A percentile compares a stretch with the other conserved stretches of the same genome.
These are phyloP conservation scores for Pythium aristosporum DNA, from an alignment of 352 stramenopile species.

Conservation along the genomic window DNA sequence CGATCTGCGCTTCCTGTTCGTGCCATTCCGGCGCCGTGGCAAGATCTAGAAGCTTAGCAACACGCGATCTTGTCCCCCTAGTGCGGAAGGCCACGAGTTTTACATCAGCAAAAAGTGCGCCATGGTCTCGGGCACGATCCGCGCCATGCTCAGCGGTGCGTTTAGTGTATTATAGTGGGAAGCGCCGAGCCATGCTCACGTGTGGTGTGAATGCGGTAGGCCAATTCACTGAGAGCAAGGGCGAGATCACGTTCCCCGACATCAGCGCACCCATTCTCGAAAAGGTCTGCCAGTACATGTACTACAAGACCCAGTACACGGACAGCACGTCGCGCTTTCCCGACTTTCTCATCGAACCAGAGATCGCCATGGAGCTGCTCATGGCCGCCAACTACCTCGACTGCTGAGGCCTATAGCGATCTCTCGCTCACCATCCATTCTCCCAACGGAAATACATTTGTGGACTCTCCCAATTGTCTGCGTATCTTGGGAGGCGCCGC, in stretches of 20 bases:
- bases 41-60: slow-evolving; percentile 15
- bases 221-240: slow-evolving; percentile 92
- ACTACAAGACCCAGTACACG: slow-evolving; percentile 97
- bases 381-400: slow-evolving; percentile 98
- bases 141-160: slow-evolving; percentile 94
- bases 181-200: background rate
- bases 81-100: slow-evolving; percentile 94
- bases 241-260: slow-evolving; percentile 96
- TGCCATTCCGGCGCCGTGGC: background rate
- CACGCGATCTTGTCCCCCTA: slow-evolving; percentile 29
- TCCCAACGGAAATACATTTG: slow-evolving; percentile 15
- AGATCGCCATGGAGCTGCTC: slow-evolving; percentile 96
- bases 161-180: slow-evolving; percentile 10
- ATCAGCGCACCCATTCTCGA: slow-evolving; percentile 97
- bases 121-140: slow-evolving; percentile 95
- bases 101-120: slow-evolving; percentile 93
- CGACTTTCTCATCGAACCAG: slow-evolving; percentile 98
- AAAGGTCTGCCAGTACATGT: slow-evolving; percentile 98
- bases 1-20: background rate
- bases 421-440: background rate
- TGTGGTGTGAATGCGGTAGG: slow-evolving; percentile 37
- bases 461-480: background rate
- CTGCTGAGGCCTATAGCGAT: slow-evolving; percentile 43
- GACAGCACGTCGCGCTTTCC: slow-evolving; percentile 94
- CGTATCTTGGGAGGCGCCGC: background rate